Base-by-base conservation (phyloP, 2,329 filamentous ascomycete species). In the Aspergillus uvarum region DNA sequence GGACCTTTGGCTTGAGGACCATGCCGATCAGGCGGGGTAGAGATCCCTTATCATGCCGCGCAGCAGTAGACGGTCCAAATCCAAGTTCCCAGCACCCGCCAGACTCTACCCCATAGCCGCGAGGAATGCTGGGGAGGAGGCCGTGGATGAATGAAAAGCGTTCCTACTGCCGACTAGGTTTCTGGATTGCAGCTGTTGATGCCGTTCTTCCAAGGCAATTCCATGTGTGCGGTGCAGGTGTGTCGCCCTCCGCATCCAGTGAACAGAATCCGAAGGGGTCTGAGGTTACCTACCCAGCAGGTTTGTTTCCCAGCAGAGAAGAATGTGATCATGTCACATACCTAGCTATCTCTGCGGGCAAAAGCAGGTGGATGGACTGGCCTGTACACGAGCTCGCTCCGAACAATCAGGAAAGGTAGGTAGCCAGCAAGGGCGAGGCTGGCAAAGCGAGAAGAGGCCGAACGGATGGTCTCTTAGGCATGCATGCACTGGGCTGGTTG, bases 371-470 rank as follows among this genome's bases (percentile, higher is more conserved):
- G 38, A 6, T 16, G 12, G 4, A 16, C 32, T 35, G 12, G 11
- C 12, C 32, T 12, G 11, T 12, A 16, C 26, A 2, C 26, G 26
- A 35, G 32, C 32, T 35, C 11, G 32, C 32, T 35, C 32, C 32
- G 32, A 16, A 35, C 4, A 16, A 16, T 35, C 32, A 35, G 6
- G 14, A 35, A 35, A 35, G 32, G 32, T 35, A 19, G 5, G 24
- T 22, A 31, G 12, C 19, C 21, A 47, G 52, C 52, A 48, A 54
- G 42, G 53, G 53, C 53, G 53, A 32, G 42, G 53, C 44, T 48
- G 53, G 53, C 31, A 35, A 35, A n/a, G 53, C 16, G 48, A 50
- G 14, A 50, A 21, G 26, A 50, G 26, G 14, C 10, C 2, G 16
- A 51, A 32, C n/a, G 53, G 44, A 32, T 38, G 19, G 52, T 12